phyloP scores from a whole-genome alignment of 257 asterid genomes.

The Gentiana dahurica region DNA sequence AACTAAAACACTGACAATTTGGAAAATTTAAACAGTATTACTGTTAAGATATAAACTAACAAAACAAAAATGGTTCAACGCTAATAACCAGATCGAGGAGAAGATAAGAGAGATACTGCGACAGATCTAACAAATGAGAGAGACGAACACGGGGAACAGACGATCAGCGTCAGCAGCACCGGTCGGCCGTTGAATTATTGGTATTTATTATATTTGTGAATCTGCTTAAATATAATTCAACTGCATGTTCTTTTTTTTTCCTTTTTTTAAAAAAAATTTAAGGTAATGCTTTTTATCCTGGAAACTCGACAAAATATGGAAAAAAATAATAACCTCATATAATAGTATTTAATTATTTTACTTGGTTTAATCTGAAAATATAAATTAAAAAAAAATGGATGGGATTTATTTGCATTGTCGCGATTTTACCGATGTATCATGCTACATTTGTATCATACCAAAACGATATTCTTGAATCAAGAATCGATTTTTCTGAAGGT shows the following conservation, averaged over 20 bases:
- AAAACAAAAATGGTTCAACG: not conserved
- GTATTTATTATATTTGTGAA: not conserved
- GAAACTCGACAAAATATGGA: not conserved
- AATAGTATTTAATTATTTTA: too few relatives aligned
- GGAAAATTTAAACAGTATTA: not conserved
- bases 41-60: not conserved
- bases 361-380: too few relatives aligned
- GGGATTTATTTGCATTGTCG: too few relatives aligned
- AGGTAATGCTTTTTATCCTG: not conserved
- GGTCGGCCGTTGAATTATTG: constrained; percentile 11
- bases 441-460: too few relatives aligned
- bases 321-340: not conserved
- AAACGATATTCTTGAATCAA: too few relatives aligned
- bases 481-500: too few relatives aligned
- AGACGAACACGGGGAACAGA: constrained; percentile 10
- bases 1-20: too few relatives aligned
- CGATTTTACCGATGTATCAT: too few relatives aligned
- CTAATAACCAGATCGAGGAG: constrained; percentile 19
- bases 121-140: constrained; percentile 14
- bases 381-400: too few relatives aligned
- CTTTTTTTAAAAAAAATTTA: not conserved
- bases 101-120: not conserved
- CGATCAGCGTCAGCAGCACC: constrained; percentile 3
- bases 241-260: not conserved
- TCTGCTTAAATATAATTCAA: too few relatives aligned